Evolutionary conservation across 306 rosid genomes (phyloP), one percentile per base, ranked within the genome.

Genomic region (Begonia peltatifolia): DNA sequence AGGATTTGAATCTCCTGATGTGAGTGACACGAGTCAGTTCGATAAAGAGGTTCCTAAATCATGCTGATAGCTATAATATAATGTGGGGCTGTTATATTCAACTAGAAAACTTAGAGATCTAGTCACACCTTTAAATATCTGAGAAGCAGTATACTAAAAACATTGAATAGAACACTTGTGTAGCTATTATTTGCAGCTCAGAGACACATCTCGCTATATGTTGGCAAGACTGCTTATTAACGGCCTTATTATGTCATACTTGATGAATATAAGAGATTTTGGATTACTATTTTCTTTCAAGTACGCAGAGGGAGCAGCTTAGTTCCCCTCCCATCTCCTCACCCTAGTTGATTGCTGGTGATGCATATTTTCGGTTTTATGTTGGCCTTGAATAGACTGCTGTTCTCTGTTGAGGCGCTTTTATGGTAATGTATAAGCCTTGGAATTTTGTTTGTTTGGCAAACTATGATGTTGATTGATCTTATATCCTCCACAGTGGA

Each of bases 1-100:
- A 78, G 93, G 80, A 61, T 76, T 78, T 61, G 97, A 89, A 77
- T 76, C 80, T 72, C 90, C 95, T 58, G 74, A 84, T 72, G 97
- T 89, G 62, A 14, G 97, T 70, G 60, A 47, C 52, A 30, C 1
- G 47, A 55, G 42, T 41, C 43, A 61, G 57, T 51, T 68, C 55
- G 48, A 48, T 23, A 50, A 44, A 50, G 18, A 44, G 63, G 68
- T 46, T 62, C 43, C 58, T 74, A 25, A 12, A 10, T 59, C 38
- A 30, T 30, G 38, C 38, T 30, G 38, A 30, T 16, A 15, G 35
- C 23, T 35, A 17, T 36, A 13, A 44, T 15, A 20, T 50, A 15
- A 50, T 30, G 25, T 50, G 12, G 38, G 6, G 15, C 50, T 20
- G 47, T 18, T 60, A 38, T 58, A n/a, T 20, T 46, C 13, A 13